Evolutionary conservation across 106 monocot species (phyloP).

Genomic region (Platanthera zijinensis): DNA sequence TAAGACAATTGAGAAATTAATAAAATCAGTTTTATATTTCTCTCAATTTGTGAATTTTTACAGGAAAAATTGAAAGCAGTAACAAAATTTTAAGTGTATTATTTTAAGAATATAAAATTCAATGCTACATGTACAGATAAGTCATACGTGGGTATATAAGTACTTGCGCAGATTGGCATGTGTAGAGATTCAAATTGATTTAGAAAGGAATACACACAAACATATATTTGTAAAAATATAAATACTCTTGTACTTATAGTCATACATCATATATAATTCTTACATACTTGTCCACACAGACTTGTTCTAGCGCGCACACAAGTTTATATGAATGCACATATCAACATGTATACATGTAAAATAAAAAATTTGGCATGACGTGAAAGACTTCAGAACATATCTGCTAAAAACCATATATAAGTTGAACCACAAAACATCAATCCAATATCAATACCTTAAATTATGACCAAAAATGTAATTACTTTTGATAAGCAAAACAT

Average conservation of each 20-base stretch:
- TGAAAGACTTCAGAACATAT: neutral
- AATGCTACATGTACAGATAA: neutral
- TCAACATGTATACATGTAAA: neutral
- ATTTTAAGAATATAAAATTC: neutral
- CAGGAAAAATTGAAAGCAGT: neutral
- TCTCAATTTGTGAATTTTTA: too few relatives aligned
- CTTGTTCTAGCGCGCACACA: neutral
- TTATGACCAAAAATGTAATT: neutral
- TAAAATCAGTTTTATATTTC: too few relatives aligned
- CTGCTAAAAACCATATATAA: neutral
- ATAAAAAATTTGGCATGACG: neutral
- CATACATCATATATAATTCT: neutral
- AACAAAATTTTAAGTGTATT: neutral
- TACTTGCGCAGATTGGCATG: neutral
- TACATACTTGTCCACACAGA: neutral
- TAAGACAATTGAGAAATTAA: too few relatives aligned
- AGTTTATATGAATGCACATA: slow-evolving; percentile 2
- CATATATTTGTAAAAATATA: too few relatives aligned
- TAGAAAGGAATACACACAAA: neutral
- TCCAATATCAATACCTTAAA: neutral
- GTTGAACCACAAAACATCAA: neutral
- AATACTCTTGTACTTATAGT: neutral
- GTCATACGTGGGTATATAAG: neutral
- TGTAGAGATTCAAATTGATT: neutral
- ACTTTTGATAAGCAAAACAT: neutral